Percentiles rank a stretch among this genome's conserved stretches.
These are phyloP conservation scores for Funneliformis mosseae DNA, from an alignment of 192 early-diverging fungal genomes.

Conservation along the genomic window DNA sequence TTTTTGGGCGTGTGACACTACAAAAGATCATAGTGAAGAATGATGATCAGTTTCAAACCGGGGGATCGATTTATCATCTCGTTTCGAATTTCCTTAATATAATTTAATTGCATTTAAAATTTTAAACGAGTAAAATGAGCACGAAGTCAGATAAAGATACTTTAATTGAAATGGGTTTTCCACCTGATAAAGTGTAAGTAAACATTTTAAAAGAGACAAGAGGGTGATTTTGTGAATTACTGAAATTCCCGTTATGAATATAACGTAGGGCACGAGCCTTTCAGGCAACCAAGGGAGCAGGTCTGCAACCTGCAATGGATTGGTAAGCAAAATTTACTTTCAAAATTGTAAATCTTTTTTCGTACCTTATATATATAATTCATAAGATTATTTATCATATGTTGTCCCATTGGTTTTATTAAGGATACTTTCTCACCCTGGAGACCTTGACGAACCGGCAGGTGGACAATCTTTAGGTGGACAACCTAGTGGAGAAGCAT, in stretches of 20 bases:
- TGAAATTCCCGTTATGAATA: not conserved
- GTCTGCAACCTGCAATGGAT: constrained; percentile 84
- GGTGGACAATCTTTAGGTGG: constrained; percentile 46
- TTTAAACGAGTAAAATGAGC: not conserved
- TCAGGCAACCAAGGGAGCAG: constrained; percentile 71
- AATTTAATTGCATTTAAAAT: not conserved
- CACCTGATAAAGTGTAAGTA: constrained; percentile 60
- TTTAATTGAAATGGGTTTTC: constrained; percentile 72
- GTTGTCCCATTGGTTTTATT: not conserved
- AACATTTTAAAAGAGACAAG: no score
- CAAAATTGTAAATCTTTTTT: not conserved
- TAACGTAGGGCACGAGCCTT: constrained; percentile 52
- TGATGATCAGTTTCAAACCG: not conserved
- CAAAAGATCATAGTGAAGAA: no score
- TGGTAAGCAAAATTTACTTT: constrained; percentile 55
- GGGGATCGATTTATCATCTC: not conserved
- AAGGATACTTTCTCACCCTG: constrained; percentile 72
- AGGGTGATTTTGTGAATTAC: not conserved
- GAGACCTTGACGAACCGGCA: constrained; percentile 68
- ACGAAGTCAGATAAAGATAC: constrained; percentile 50
- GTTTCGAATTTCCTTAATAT: not conserved
- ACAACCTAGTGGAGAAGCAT: constrained; percentile 22
- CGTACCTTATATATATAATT: no score
- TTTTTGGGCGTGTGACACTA: no score
- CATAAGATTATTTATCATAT: not conserved